These are phyloP conservation scores for Penicillium manginii DNA, from an alignment of 495 filamentous ascomycete species.

Conservation along the genomic window DNA sequence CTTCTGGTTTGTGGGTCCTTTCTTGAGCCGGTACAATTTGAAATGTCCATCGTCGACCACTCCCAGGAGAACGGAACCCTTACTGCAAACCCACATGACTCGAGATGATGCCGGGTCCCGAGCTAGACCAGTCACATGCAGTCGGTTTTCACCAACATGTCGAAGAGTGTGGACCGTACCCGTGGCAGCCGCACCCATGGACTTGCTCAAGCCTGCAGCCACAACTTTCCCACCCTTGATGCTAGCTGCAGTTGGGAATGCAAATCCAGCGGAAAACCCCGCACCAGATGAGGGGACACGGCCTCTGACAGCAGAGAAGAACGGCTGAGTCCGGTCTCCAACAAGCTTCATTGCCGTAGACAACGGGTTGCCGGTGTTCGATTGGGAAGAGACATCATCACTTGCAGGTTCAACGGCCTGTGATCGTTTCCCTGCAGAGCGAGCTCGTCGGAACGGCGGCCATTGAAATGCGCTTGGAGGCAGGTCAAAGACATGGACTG, in stretches of 20 bases:
- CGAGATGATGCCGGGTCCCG: slow-evolving; percentile 45
- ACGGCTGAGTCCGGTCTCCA: slow-evolving; percentile 59
- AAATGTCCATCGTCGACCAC: slow-evolving; percentile 51
- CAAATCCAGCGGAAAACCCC: slow-evolving; percentile 51
- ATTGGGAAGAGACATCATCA: slow-evolving; percentile 52
- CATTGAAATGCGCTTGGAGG: slow-evolving; percentile 83
- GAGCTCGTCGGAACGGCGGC: slow-evolving; percentile 78
- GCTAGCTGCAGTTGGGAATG: slow-evolving; percentile 66
- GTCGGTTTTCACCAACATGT: slow-evolving; percentile 81
- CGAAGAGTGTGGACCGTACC: slow-evolving; percentile 78
- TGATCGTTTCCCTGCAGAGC: slow-evolving; percentile 44
- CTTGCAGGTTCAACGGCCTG: slow-evolving; percentile 31
- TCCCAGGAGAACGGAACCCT: slow-evolving; percentile 42
- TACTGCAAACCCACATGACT: slow-evolving; percentile 45
- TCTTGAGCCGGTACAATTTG: slow-evolving; percentile 68
- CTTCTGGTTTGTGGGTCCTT: slow-evolving; percentile 41
- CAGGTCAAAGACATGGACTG: slow-evolving; percentile 86
- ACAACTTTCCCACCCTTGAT: slow-evolving; percentile 76
- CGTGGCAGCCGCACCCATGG: slow-evolving; percentile 78
- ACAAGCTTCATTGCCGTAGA: slow-evolving; percentile 65
- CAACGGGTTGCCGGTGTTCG: slow-evolving; percentile 61
- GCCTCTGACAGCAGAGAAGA: slow-evolving; percentile 58
- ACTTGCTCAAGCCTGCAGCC: slow-evolving; percentile 80
- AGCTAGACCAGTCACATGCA: slow-evolving; percentile 67
- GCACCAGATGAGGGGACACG: slow-evolving; percentile 54